Evolutionary conservation across 495 filamentous ascomycete species (phyloP).

Genomic region (Talaromyces nanjingensis): DNA sequence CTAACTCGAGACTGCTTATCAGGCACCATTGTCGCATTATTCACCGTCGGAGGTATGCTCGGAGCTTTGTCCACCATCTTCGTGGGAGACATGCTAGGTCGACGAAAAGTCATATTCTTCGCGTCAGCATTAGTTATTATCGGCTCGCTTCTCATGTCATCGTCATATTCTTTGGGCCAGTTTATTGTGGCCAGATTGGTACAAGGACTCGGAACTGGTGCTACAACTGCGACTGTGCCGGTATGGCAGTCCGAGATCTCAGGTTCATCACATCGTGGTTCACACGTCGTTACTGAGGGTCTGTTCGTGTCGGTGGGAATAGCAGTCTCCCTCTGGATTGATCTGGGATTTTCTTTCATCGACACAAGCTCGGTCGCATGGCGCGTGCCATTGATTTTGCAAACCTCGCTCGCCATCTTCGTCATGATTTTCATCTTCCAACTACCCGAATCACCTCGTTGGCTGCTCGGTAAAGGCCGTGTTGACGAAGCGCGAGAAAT

Average conservation of each 20-base stretch:
- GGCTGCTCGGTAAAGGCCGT: slow-evolving; percentile 47
- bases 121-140: slow-evolving; percentile 26
- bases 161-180: slow-evolving; percentile 24
- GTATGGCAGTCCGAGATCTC: slow-evolving; percentile 61
- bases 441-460: slow-evolving; percentile 57
- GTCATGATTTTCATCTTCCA: slow-evolving; percentile 52
- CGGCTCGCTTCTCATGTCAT: slow-evolving; percentile 38
- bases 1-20: not conserved
- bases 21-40: slow-evolving; percentile 30
- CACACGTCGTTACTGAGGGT: slow-evolving; percentile 60
- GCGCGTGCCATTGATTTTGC: slow-evolving; percentile 61
- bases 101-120: slow-evolving; percentile 26
- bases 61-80: slow-evolving; percentile 27
- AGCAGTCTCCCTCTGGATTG: slow-evolving; percentile 62
- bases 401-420: slow-evolving; percentile 54
- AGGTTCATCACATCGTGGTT: slow-evolving; percentile 51
- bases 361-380: slow-evolving; percentile 46
- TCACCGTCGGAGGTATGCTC: slow-evolving; percentile 28
- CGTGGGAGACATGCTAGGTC: slow-evolving; percentile 26
- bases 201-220: slow-evolving; percentile 56
- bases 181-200: slow-evolving; percentile 45
- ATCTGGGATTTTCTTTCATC: slow-evolving; percentile 49
- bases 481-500: slow-evolving; percentile 41
- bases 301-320: slow-evolving; percentile 59
- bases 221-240: slow-evolving; percentile 55